Conservation (phyloP, 176 grass and related monocot species). For the Zoysia pacifica region DNA sequence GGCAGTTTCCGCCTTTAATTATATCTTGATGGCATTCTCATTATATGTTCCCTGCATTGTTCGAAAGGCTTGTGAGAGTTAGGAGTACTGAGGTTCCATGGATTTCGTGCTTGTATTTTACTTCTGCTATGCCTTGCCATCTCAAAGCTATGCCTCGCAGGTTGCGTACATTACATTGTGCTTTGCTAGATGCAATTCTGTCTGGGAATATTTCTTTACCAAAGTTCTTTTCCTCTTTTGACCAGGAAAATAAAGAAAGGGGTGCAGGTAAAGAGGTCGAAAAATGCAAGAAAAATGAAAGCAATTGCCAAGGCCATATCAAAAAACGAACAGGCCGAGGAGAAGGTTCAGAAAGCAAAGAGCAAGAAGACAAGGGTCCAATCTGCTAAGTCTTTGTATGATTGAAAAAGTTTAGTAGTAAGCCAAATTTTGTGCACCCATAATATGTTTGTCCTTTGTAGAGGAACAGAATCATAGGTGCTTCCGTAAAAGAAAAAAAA, state of each 20-base stretch:
- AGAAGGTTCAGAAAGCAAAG: slow-evolving; percentile 73
- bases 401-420: slow-evolving; percentile 39
- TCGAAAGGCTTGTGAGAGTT: too few species aligned
- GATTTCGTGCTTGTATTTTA: background rate
- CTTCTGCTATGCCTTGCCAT: too few species aligned
- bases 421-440: slow-evolving; percentile 15
- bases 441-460: slow-evolving; percentile 16
- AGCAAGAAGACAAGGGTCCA: slow-evolving; percentile 72
- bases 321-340: slow-evolving; percentile 61
- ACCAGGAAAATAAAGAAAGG: slow-evolving; percentile 89
- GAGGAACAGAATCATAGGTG: background rate
- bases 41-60: too few species aligned
- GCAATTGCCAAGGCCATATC: slow-evolving; percentile 58
- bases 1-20: too few species aligned
- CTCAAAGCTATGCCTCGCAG: too few species aligned
- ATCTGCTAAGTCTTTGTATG: slow-evolving; percentile 80
- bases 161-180: too few species aligned
- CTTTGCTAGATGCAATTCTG: too few species aligned
- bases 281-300: slow-evolving; percentile 76
- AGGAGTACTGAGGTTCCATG: too few species aligned
- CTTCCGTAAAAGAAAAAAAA: background rate
- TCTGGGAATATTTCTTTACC: too few species aligned
- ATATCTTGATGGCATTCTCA: too few species aligned
- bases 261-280: slow-evolving; percentile 53
- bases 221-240: background rate